Conservation (phyloP, 495 filamentous ascomycete genomes). For the Penicillium maclennaniae region DNA sequence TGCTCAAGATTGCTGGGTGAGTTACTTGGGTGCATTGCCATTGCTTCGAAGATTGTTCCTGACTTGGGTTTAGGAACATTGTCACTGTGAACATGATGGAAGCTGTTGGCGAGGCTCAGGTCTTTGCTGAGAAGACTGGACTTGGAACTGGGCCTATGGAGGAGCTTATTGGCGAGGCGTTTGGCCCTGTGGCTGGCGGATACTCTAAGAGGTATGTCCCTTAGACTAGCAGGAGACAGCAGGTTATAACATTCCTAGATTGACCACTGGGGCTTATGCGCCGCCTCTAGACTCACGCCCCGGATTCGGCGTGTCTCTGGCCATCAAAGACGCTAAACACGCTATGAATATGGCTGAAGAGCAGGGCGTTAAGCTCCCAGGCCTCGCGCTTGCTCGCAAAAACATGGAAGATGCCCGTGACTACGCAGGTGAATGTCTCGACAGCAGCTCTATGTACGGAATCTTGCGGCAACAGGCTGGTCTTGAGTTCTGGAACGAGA, state of each 20-base stretch:
- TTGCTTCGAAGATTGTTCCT: background rate
- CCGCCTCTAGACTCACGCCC: constrained; percentile 38
- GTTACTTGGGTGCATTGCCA: background rate
- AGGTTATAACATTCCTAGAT: constrained; percentile 16
- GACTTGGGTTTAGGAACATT: constrained; percentile 33
- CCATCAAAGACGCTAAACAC: constrained; percentile 47
- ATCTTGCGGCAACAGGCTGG: constrained; percentile 40
- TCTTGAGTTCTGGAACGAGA: constrained; percentile 46
- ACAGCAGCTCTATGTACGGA: constrained; percentile 47
- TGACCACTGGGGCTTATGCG: constrained; percentile 45
- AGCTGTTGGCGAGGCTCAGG: constrained; percentile 50
- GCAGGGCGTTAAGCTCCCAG: constrained; percentile 36
- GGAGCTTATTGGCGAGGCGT: constrained; percentile 48
- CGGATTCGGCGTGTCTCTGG: constrained; percentile 43
- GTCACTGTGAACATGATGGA: constrained; percentile 49
- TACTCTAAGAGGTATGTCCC: constrained; percentile 43
- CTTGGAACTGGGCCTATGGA: constrained; percentile 49
- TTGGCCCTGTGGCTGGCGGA: constrained; percentile 46
- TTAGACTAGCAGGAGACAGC: background rate
- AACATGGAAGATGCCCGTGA: constrained; percentile 43
- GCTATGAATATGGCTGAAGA: constrained; percentile 36
- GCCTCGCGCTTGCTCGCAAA: constrained; percentile 30
- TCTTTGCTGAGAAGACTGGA: constrained; percentile 52
- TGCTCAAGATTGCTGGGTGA: constrained; percentile 47
- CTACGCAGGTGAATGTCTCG: constrained; percentile 41